A percentile compares a stretch with the other conserved stretches of the same genome.
phyloP scores from a whole-genome alignment of 768 basidiomycete species.

The Lactifluus pinguis region DNA sequence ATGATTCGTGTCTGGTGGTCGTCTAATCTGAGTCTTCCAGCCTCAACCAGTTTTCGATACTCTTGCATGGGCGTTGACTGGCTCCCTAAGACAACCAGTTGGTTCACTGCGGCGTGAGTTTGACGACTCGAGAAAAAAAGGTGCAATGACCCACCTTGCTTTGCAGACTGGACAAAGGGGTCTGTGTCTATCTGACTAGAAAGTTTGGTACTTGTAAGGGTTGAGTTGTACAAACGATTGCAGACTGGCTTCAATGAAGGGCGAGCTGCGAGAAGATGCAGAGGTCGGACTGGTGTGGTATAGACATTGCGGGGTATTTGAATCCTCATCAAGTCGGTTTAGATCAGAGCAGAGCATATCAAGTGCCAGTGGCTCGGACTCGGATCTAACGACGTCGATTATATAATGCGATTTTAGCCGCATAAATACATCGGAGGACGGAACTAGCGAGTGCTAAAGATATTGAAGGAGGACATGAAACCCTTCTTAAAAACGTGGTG shows the following conservation, averaged over 20 bases:
- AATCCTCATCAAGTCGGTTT: not conserved
- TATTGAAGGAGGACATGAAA: too few relatives aligned
- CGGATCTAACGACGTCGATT: not conserved
- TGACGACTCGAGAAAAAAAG: not conserved
- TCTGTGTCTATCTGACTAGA: not conserved
- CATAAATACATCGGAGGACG: too few relatives aligned
- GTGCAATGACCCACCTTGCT: not conserved
- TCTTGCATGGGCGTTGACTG: slow-evolving; percentile 27
- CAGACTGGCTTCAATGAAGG: not conserved
- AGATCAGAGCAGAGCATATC: too few relatives aligned
- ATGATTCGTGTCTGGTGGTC: slow-evolving; percentile 81
- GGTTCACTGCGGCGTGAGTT: not conserved
- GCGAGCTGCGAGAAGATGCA: not conserved
- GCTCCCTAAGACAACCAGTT: not conserved
- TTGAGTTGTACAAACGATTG: slow-evolving; percentile 1
- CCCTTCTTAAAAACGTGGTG: too few relatives aligned
- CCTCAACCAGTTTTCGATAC: slow-evolving; percentile 40
- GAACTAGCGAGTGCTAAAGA: too few relatives aligned
- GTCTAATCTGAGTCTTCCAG: slow-evolving; percentile 59
- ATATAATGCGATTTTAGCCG: too few relatives aligned
- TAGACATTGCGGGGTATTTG: slow-evolving; percentile 3
- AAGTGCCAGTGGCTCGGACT: not conserved
- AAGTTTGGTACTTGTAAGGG: not conserved
- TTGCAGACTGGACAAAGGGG: not conserved
- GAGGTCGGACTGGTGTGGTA: not conserved